Evolutionary conservation across 805 yeast genomes (phyloP).

Genomic region (Zygotorulaspora florentina): DNA sequence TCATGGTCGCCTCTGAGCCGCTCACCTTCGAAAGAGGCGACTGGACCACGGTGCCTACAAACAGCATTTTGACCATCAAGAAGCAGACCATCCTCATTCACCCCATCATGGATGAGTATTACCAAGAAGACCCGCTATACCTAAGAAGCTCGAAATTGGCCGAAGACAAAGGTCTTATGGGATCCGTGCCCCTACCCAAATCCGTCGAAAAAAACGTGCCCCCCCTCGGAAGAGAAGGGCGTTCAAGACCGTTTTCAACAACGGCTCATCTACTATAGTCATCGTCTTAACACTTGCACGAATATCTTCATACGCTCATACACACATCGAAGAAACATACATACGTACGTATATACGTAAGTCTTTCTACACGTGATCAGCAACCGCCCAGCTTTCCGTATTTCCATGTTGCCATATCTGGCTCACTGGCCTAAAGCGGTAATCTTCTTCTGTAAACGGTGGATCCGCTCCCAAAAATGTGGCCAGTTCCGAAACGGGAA

Average conservation of each 20-base stretch:
- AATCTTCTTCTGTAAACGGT: too few relatives aligned
- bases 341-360: too few relatives aligned
- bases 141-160: slow-evolving; percentile 78
- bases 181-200: slow-evolving; percentile 73
- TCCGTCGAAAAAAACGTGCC: slow-evolving; percentile 55
- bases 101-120: slow-evolving; percentile 88
- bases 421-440: too few relatives aligned
- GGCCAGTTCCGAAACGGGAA: too few relatives aligned
- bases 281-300: too few relatives aligned
- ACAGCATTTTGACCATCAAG: slow-evolving; percentile 75
- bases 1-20: slow-evolving; percentile 97
- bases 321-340: too few relatives aligned
- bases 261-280: slow-evolving; percentile 5
- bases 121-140: slow-evolving; percentile 62
- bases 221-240: slow-evolving; percentile 75
- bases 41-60: slow-evolving; percentile 96
- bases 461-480: too few relatives aligned
- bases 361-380: too few relatives aligned
- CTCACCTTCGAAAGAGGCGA: slow-evolving; percentile 94
- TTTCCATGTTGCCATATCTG: too few relatives aligned
- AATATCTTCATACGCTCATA: too few relatives aligned
- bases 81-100: slow-evolving; percentile 85
- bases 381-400: too few relatives aligned
- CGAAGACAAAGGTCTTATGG: slow-evolving; percentile 87
- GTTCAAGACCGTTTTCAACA: slow-evolving; percentile 37